Conservation (phyloP, 371 early-diverging fungal genomes). For the Lichtheimia corymbifera region DNA sequence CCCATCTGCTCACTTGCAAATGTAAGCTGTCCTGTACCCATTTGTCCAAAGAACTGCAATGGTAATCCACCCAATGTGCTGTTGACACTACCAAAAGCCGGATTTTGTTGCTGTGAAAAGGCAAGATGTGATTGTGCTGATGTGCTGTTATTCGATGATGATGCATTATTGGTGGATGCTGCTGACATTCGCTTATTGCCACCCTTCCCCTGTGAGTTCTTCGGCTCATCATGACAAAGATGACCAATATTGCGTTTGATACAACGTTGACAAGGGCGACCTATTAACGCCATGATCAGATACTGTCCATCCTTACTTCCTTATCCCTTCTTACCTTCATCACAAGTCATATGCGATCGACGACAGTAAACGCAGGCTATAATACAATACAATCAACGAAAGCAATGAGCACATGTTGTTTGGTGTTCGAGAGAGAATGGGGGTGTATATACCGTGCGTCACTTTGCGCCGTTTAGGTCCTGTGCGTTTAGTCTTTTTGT, state of each 20-base stretch:
- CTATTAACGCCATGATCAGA: slow-evolving; percentile 20
- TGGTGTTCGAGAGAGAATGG: background rate
- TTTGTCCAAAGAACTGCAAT: slow-evolving; percentile 46
- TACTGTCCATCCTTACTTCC: background rate
- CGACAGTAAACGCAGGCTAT: slow-evolving; percentile 78
- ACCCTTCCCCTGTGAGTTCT: background rate
- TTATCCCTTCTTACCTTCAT: slow-evolving; percentile 52
- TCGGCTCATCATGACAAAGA: slow-evolving; percentile 72
- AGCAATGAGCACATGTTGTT: background rate
- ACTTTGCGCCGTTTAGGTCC: slow-evolving; percentile 1
- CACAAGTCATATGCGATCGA: slow-evolving; percentile 83
- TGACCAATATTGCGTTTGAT: slow-evolving; percentile 88
- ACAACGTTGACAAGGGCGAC: slow-evolving; percentile 89
- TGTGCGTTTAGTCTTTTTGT: background rate
- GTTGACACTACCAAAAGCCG: slow-evolving; percentile 14
- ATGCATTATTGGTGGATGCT: background rate
- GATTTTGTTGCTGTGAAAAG: background rate
- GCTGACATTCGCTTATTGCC: slow-evolving; percentile 1
- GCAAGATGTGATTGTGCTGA: background rate
- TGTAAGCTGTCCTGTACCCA: slow-evolving; percentile 61
- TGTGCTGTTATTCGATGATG: background rate
- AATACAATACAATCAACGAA: background rate
- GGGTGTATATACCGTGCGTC: background rate
- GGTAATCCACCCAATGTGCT: slow-evolving; percentile 43
- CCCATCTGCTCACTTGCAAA: slow-evolving; percentile 81